A percentile compares a stretch with the other conserved stretches of the same genome.
These are phyloP conservation scores for Scheffersomyces parashehatae DNA, from an alignment of 1,139 yeast species.

Conservation along the genomic window DNA sequence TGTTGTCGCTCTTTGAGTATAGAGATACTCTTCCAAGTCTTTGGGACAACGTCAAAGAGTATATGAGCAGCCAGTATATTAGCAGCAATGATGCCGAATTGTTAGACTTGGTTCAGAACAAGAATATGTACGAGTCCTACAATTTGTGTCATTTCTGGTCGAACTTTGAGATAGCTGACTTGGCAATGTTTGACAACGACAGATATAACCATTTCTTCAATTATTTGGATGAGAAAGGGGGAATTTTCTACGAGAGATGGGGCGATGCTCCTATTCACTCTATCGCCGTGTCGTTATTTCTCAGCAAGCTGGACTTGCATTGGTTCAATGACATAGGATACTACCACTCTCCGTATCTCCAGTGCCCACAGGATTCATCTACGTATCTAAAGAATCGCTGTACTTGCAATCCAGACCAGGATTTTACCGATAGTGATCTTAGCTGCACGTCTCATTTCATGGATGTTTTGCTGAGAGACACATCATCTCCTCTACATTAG, in stretches of 20 bases:
- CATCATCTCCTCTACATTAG: too few relatives aligned
- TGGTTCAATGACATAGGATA: slow-evolving; percentile 39
- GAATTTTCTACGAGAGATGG: slow-evolving; percentile 44
- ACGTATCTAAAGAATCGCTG: slow-evolving; percentile 22
- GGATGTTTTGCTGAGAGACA: slow-evolving; percentile 1
- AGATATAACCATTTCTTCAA: slow-evolving; percentile 26
- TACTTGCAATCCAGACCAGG: slow-evolving; percentile 33
- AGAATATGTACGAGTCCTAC: slow-evolving; percentile 23
- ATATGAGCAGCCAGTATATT: slow-evolving; percentile 2
- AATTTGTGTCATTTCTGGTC: slow-evolving; percentile 44
- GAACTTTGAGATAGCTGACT: slow-evolving; percentile 37
- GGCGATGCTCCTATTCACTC: slow-evolving; percentile 45
- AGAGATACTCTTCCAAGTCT: slow-evolving; percentile 32
- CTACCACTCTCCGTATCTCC: slow-evolving; percentile 34
- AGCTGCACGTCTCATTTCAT: slow-evolving; percentile 36
- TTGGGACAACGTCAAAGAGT: slow-evolving; percentile 26
- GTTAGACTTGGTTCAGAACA: slow-evolving; percentile 15
- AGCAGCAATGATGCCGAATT: slow-evolving; percentile 2
- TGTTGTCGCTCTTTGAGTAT: slow-evolving; percentile 32
- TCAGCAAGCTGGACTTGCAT: slow-evolving; percentile 24
- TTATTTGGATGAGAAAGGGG: slow-evolving; percentile 31
- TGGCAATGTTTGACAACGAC: slow-evolving; percentile 23
- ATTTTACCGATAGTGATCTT: slow-evolving; percentile 25
- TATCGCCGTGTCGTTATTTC: slow-evolving; percentile 26
- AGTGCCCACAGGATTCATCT: slow-evolving; percentile 28